phyloP scores from a whole-genome alignment of 2,329 filamentous ascomycete species.

The Aspergillus clavatus region DNA sequence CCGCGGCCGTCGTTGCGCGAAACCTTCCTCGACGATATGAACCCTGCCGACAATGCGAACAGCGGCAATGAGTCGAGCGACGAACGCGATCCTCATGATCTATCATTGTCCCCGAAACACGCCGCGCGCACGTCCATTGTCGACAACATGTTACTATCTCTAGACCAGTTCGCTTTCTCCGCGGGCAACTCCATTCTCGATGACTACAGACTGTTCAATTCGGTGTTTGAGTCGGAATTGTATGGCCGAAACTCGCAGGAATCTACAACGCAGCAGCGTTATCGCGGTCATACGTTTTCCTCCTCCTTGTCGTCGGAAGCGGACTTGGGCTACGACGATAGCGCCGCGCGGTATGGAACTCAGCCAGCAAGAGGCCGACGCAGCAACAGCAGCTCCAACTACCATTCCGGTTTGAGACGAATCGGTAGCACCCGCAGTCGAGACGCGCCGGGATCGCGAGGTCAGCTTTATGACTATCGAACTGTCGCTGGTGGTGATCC shows the following conservation, averaged over 20 bases:
- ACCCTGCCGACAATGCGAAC: constrained; percentile 28
- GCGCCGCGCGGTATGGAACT: constrained; percentile 37
- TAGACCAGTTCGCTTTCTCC: constrained; percentile 68
- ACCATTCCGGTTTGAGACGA: constrained; percentile 55
- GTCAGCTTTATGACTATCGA: constrained; percentile 32
- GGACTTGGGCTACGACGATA: constrained; percentile 41
- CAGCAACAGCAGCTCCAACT: constrained; percentile 77
- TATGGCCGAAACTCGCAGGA: constrained; percentile 29
- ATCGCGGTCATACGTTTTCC: constrained; percentile 56
- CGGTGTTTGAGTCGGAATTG: constrained; percentile 38
- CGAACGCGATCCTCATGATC: constrained; percentile 60
- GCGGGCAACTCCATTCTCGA: constrained; percentile 32
- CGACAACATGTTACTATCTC: constrained; percentile 88
- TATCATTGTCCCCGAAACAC: constrained; percentile 71
- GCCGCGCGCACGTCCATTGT: constrained; percentile 86
- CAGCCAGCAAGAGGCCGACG: constrained; percentile 52
- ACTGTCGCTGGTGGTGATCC: constrained; percentile 19
- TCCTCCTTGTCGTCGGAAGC: constrained; percentile 57
- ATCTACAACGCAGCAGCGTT: constrained; percentile 36
- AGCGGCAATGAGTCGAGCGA: constrained; percentile 35
- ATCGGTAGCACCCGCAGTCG: constrained; percentile 58
- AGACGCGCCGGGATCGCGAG: constrained; percentile 38
- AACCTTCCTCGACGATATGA: constrained; percentile 37
- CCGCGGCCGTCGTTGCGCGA: constrained; percentile 36
- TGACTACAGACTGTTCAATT: constrained; percentile 37